These are phyloP conservation scores for Mycena latifolia DNA, from an alignment of 768 basidiomycete genomes.

Conservation along the genomic window DNA sequence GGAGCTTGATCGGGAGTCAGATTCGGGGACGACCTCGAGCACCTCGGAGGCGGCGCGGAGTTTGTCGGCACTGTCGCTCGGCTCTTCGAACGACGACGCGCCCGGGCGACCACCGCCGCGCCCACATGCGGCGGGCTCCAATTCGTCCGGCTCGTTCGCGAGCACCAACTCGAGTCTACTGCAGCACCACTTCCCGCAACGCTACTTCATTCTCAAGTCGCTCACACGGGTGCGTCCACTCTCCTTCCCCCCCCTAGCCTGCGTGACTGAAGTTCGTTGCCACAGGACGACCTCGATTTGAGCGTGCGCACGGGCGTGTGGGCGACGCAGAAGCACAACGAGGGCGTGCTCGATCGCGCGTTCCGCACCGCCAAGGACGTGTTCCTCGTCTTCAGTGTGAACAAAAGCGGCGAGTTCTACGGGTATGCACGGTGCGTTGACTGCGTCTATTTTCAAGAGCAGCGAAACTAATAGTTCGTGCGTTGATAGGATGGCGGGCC, in stretches of 20 bases:
- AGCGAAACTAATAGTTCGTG: slow-evolving; percentile 19
- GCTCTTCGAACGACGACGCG: slow-evolving; percentile 55
- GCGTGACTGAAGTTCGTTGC: slow-evolving; percentile 4
- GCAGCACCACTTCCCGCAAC: slow-evolving; percentile 79
- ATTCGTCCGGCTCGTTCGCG: slow-evolving; percentile 76
- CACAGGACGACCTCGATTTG: slow-evolving; percentile 80
- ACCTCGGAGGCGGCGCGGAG: slow-evolving; percentile 37
- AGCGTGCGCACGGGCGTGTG: slow-evolving; percentile 85
- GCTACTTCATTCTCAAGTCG: slow-evolving; percentile 94
- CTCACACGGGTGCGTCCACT: slow-evolving; percentile 72
- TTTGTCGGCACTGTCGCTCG: slow-evolving; percentile 47
- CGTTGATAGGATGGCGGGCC: slow-evolving; percentile 73
- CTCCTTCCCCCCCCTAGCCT: neutral
- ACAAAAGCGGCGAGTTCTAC: slow-evolving; percentile 95
- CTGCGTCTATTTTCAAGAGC: neutral
- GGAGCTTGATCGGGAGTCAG: too few relatives aligned
- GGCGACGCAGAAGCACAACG: slow-evolving; percentile 96
- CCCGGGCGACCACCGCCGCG: slow-evolving; percentile 24
- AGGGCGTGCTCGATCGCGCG: slow-evolving; percentile 91
- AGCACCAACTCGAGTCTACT: slow-evolving; percentile 91
- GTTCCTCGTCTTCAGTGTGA: slow-evolving; percentile 91
- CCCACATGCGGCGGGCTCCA: slow-evolving; percentile 52
- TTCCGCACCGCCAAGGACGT: slow-evolving; percentile 93
- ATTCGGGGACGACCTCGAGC: slow-evolving; percentile 42
- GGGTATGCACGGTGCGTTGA: slow-evolving; percentile 83